A percentile compares a stretch with the other conserved stretches of the same genome.
These are phyloP conservation scores for Ramularia endophylla DNA, from an alignment of 2,329 filamentous ascomycete genomes.

Conservation along the genomic window DNA sequence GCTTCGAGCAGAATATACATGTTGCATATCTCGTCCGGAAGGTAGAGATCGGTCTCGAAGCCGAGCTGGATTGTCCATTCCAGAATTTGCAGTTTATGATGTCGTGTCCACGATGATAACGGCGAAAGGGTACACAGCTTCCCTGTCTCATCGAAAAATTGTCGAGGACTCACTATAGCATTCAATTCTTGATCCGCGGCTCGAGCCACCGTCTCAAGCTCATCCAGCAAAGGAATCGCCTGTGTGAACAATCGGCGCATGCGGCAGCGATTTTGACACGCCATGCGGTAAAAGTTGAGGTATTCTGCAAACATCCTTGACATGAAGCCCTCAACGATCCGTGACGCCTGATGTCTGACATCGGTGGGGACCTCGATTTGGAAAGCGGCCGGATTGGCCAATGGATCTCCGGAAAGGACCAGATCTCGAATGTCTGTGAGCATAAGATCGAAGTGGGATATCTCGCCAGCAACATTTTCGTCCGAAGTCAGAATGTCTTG, in stretches of 20 bases:
- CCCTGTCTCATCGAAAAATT: constrained; percentile 3
- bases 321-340: constrained; percentile 65
- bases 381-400: constrained; percentile 70
- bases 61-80: constrained; percentile 84
- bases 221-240: constrained; percentile 75
- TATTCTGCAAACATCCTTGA: constrained; percentile 56
- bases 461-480: constrained; percentile 61
- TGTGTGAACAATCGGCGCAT: constrained; percentile 87
- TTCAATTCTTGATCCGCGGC: constrained; percentile 18
- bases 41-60: constrained; percentile 89
- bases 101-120: constrained; percentile 81
- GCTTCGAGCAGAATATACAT: constrained; percentile 67
- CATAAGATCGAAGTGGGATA: constrained; percentile 65
- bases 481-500: constrained; percentile 57
- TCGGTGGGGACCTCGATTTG: constrained; percentile 68
- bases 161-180: constrained; percentile 1
- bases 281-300: constrained; percentile 73
- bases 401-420: constrained; percentile 63
- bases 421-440: constrained; percentile 75
- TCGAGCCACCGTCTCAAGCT: constrained; percentile 66
- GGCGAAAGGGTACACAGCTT: constrained; percentile 51
- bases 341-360: constrained; percentile 65
- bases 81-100: constrained; percentile 85
- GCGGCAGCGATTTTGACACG: constrained; percentile 86
- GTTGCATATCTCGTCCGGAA: constrained; percentile 71